phyloP scores from a whole-genome alignment of 371 early-diverging fungal genomes.

The Actinomucor elegans region DNA sequence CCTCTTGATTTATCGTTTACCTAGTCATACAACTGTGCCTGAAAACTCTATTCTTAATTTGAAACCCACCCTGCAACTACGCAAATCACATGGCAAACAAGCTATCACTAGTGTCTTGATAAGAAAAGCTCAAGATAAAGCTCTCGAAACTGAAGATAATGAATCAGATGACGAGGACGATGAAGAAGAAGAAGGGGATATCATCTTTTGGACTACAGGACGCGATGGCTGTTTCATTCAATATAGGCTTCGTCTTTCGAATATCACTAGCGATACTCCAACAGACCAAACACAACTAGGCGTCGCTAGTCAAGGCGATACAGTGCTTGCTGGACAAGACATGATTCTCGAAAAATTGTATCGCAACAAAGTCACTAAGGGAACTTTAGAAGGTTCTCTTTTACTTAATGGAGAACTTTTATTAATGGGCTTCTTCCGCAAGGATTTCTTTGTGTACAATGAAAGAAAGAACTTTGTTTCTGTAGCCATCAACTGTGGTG shows the following conservation, averaged over 20 bases:
- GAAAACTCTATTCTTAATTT: conserved; percentile 1
- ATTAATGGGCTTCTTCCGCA: conserved; percentile 70
- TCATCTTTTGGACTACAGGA: conserved; percentile 65
- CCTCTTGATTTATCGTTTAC: conserved; percentile 52
- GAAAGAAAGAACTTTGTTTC: conserved; percentile 67
- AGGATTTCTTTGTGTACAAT: conserved; percentile 72
- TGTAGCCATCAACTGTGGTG: conserved; percentile 60
- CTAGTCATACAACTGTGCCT: conserved; percentile 2
- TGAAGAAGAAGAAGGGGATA: conserved; percentile 26
- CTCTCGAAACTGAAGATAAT: background rate
- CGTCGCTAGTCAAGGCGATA: conserved; percentile 39
- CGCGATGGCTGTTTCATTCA: conserved; percentile 70
- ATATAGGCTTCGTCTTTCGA: conserved; percentile 48
- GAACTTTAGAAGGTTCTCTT: conserved; percentile 65
- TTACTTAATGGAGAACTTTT: conserved; percentile 59
- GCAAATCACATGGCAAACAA: conserved; percentile 51
- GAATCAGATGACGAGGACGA: conserved; percentile 24
- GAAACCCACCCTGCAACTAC: conserved; percentile 35
- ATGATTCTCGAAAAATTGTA: conserved; percentile 56
- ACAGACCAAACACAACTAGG: conserved; percentile 30
- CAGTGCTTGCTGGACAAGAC: conserved; percentile 25
- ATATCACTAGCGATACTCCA: background rate
- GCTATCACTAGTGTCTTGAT: conserved; percentile 51
- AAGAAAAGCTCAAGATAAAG: conserved; percentile 3
- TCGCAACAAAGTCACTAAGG: conserved; percentile 68